phyloP scores from a whole-genome alignment of 2,329 filamentous ascomycete species.

The Ophiostoma perfectum region DNA sequence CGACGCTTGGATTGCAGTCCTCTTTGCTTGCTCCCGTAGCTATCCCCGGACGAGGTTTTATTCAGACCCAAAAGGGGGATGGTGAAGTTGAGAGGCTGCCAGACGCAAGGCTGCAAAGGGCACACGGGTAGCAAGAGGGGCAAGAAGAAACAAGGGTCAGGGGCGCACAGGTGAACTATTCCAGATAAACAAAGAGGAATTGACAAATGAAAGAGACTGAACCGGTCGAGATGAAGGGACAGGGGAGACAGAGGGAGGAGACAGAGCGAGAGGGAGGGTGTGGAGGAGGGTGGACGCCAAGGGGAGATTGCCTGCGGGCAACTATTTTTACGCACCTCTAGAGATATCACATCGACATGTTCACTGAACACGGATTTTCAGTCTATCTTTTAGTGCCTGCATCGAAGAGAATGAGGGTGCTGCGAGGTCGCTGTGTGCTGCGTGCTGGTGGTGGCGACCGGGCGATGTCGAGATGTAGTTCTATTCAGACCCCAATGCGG shows the following conservation, averaged over 20 bases:
- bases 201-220: not conserved
- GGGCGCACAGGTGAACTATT: not conserved
- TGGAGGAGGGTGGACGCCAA: not conserved
- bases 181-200: not conserved
- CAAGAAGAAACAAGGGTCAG: not conserved
- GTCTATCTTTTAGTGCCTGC: not conserved
- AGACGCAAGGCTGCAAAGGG: not conserved
- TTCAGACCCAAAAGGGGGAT: conserved; percentile 20
- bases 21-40: not conserved
- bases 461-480: conserved; percentile 22
- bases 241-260: not conserved
- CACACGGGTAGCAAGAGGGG: no score
- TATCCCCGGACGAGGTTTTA: conserved; percentile 16
- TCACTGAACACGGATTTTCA: not conserved
- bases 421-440: not conserved
- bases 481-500: conserved; percentile 28
- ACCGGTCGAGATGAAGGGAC: no score
- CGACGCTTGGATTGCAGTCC: not conserved
- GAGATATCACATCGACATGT: not conserved
- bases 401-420: not conserved
- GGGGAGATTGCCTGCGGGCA: not conserved
- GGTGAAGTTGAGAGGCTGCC: not conserved
- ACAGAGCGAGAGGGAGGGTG: not conserved
- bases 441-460: not conserved
- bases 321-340: not conserved